phyloP scores from a whole-genome alignment of 306 rosid species.

The Casuarina equisetifolia region DNA sequence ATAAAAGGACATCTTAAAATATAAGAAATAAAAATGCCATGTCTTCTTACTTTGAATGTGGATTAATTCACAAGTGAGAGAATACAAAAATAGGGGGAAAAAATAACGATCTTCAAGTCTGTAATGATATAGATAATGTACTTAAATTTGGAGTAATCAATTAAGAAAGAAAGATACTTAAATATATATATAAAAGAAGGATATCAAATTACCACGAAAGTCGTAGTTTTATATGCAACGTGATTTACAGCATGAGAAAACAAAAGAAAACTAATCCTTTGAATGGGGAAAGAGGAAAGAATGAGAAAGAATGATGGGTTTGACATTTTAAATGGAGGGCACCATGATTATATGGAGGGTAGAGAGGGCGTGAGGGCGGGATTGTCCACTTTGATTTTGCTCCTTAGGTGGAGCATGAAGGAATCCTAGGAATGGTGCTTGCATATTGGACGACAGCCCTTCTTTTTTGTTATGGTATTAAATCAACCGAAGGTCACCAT shows the following conservation, averaged over 20 bases:
- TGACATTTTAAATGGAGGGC: constrained; percentile 7
- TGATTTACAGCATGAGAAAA: neutral
- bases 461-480: constrained; percentile 7
- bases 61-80: too few relatives aligned
- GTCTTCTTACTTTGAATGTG: too few relatives aligned
- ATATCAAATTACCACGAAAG: too few relatives aligned
- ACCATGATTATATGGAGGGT: constrained; percentile 26
- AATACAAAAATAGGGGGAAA: too few relatives aligned
- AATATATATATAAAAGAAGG: too few relatives aligned
- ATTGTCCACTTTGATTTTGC: constrained; percentile 14
- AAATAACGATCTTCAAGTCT: too few relatives aligned
- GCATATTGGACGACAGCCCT: constrained; percentile 12
- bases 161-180: too few relatives aligned
- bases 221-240: too few relatives aligned
- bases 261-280: neutral
- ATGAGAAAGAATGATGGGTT: constrained; percentile 11
- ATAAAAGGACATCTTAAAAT: too few relatives aligned
- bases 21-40: too few relatives aligned
- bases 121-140: too few relatives aligned
- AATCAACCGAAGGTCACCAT: neutral
- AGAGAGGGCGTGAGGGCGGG: constrained; percentile 15
- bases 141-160: too few relatives aligned
- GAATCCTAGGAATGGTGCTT: constrained; percentile 29
- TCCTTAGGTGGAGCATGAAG: constrained; percentile 12
- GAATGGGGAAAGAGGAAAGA: constrained; percentile 1